Conservation (phyloP, 2,329 filamentous ascomycete genomes). For the Harringtonia aguacate region DNA sequence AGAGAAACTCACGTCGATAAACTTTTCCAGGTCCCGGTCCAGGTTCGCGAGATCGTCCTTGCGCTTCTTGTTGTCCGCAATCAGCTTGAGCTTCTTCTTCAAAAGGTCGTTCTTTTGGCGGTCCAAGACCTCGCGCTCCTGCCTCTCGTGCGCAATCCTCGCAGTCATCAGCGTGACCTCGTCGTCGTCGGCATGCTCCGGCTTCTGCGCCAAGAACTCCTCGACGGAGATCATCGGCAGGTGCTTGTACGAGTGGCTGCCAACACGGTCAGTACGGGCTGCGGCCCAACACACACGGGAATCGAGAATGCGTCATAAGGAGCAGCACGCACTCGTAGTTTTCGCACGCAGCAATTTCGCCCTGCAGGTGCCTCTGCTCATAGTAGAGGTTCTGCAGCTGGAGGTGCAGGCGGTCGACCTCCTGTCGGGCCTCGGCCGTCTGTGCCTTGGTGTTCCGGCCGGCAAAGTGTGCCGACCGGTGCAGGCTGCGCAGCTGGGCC, state of each 20-base stretch:
- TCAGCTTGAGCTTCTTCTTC: constrained; percentile 53
- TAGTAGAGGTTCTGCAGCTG: constrained; percentile 95
- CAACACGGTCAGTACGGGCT: too few relatives aligned
- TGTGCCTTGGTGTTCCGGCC: constrained; percentile 77
- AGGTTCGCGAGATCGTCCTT: constrained; percentile 88
- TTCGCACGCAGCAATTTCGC: constrained; percentile 84
- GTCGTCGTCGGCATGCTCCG: constrained; percentile 60
- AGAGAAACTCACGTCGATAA: constrained; percentile 62
- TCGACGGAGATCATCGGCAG: constrained; percentile 77
- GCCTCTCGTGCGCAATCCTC: constrained; percentile 82
- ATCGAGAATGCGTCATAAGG: not conserved
- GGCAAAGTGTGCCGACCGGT: constrained; percentile 69
- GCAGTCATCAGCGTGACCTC: constrained; percentile 81
- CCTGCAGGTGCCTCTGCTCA: constrained; percentile 81
- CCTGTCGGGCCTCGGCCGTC: constrained; percentile 78
- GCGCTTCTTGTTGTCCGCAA: constrained; percentile 72
- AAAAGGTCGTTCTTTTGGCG: constrained; percentile 69
- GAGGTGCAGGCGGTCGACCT: constrained; percentile 84
- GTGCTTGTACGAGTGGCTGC: constrained; percentile 75
- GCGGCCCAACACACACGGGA: too few relatives aligned
- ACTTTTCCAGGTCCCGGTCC: constrained; percentile 86
- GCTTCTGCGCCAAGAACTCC: constrained; percentile 67
- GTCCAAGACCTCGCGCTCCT: constrained; percentile 75
- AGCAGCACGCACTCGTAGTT: constrained; percentile 65
- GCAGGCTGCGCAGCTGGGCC: constrained; percentile 69